Evolutionary conservation across 441 rosid genomes (phyloP), one percentile per base, ranked within the genome.

Genomic region (Theobroma grandiflorum): DNA sequence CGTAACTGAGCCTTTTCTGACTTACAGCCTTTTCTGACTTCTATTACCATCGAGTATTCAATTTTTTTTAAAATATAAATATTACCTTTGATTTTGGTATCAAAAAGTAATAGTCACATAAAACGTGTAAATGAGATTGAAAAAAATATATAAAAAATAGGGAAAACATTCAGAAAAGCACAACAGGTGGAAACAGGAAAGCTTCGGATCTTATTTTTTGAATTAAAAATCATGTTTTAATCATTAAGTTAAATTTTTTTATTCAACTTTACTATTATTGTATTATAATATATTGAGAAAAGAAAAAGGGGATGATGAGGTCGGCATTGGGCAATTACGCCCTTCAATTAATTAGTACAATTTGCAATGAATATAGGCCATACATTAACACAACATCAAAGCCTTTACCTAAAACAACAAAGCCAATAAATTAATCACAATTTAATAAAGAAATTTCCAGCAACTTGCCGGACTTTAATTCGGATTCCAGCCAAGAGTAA

Each of bases 1-100:
- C 2, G 2, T 52, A 52, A 52, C 15, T 52, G n/a, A 1, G 20
- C 7, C 20, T 63, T 63, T 14, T 47, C 63, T 58, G 63, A 58
- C 63, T 20, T 58, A n/a, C n/a, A n/a, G 63, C 63, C 63, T 58
- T 58, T 20, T 58, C 63, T 58, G 63, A 58, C 63, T 20, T 58
- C 8, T 63, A 35, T 35, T 37, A 15, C 37, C 35, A 63, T 45
- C 0, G 10, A 2, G 8, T 45, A 45, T 8, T 45, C 31, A 26
- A 8, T 8, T 45, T 45, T 45, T 7, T 10, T 45, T 8, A 8
- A 8, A 45, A 7, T 45, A 45, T 6, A 11, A 43, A 5, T 9
- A 43, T 9, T 43, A 9, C 47, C 10, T 9, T 43, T 43, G 8
- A 63, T 42, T 33, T 35, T 58, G 31, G 31, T 26, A 26, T 26